phyloP scores from a whole-genome alignment of 768 basidiomycete species.

The Kockovaella imperatae region DNA sequence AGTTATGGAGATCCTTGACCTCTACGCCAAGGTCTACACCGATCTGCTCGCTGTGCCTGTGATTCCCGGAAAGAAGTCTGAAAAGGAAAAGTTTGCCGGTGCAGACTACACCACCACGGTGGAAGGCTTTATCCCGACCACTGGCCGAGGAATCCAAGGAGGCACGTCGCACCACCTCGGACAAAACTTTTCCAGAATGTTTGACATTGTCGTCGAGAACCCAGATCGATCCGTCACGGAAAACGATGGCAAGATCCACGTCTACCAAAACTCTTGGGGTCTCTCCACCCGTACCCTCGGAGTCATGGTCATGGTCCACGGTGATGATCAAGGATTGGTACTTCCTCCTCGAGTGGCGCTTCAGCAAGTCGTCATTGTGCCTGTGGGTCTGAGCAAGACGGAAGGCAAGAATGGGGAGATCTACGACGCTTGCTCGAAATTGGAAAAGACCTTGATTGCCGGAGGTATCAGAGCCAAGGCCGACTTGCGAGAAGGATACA shows the following conservation, averaged over 20 bases:
- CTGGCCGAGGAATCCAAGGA: conserved; percentile 94
- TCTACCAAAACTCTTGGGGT: conserved; percentile 99
- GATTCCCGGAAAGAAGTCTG: conserved; percentile 92
- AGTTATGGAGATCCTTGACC: conserved; percentile 86
- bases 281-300: conserved; percentile 91
- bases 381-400: conserved; percentile 74
- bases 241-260: conserved; percentile 56
- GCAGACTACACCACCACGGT: conserved; percentile 96
- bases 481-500: conserved; percentile 90
- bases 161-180: conserved; percentile 97
- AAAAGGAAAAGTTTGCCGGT: conserved; percentile 98
- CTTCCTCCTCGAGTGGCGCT: conserved; percentile 95
- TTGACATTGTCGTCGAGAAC: conserved; percentile 94
- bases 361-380: conserved; percentile 82
- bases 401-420: conserved; percentile 53
- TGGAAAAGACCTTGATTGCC: conserved; percentile 65
- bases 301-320: conserved; percentile 99
- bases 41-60: conserved; percentile 96
- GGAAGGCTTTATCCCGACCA: conserved; percentile 94
- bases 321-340: conserved; percentile 93
- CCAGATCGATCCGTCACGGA: conserved; percentile 50
- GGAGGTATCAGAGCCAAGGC: conserved; percentile 74
- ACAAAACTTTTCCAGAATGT: conserved; percentile 98
- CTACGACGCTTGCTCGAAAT: conserved; percentile 66
- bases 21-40: conserved; percentile 91